These are phyloP conservation scores for Spinellus fusiger DNA, from an alignment of 192 early-diverging fungal species.

Conservation along the genomic window DNA sequence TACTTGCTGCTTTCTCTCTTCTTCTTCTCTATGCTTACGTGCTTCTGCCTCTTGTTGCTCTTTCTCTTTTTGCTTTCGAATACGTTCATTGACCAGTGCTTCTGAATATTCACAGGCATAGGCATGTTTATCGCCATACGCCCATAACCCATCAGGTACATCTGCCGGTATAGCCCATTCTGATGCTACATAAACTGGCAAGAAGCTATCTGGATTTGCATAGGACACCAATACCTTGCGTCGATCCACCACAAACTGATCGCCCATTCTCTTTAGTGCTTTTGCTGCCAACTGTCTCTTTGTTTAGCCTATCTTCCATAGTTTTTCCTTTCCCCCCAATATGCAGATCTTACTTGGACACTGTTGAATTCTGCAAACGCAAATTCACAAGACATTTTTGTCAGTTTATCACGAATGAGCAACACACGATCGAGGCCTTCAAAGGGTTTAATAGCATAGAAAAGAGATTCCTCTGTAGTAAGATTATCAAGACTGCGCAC, in stretches of 20 bases:
- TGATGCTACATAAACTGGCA: constrained; percentile 55
- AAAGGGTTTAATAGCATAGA: constrained; percentile 17
- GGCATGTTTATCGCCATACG: constrained; percentile 62
- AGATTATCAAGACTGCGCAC: constrained; percentile 53
- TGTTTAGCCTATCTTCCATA: background rate
- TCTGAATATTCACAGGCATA: constrained; percentile 24
- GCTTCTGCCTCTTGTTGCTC: constrained; percentile 7
- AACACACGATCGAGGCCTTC: constrained; percentile 36
- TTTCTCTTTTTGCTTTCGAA: background rate
- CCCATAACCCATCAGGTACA: constrained; percentile 33
- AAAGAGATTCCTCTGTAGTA: constrained; percentile 51
- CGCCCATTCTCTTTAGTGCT: constrained; percentile 22
- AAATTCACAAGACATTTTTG: constrained; percentile 56
- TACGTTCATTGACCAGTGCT: constrained; percentile 3
- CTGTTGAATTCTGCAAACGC: constrained; percentile 55
- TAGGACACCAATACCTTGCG: constrained; percentile 40
- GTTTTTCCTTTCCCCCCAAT: too few relatives aligned
- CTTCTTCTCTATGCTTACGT: background rate
- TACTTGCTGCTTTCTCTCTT: constrained; percentile 2
- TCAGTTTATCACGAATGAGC: constrained; percentile 50
- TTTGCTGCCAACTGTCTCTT: constrained; percentile 25
- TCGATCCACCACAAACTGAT: constrained; percentile 38
- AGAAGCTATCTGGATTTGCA: constrained; percentile 52
- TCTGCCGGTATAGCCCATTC: constrained; percentile 45
- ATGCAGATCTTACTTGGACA: constrained; percentile 37